Evolutionary conservation across 306 rosid genomes (phyloP).

Genomic region (Canavalia ensiformis): DNA sequence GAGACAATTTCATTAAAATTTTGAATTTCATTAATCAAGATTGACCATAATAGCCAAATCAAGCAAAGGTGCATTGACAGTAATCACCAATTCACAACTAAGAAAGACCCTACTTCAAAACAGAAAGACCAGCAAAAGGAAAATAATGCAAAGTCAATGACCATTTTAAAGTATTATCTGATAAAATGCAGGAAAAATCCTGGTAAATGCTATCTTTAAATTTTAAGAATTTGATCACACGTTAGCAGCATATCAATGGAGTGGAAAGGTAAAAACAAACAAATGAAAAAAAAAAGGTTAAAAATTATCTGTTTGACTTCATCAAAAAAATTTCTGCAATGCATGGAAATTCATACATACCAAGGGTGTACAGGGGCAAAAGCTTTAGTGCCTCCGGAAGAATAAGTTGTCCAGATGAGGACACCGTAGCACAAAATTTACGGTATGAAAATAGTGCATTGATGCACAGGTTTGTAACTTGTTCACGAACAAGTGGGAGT

Average conservation of each 20-base stretch:
- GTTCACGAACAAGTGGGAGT: constrained; percentile 84
- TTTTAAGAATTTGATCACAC: constrained; percentile 19
- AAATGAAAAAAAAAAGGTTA: constrained; percentile 16
- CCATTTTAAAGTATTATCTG: background rate
- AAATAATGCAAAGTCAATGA: constrained; percentile 12
- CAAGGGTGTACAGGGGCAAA: constrained; percentile 92
- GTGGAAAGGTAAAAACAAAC: background rate
- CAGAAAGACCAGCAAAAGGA: constrained; percentile 24
- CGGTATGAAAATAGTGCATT: constrained; percentile 88
- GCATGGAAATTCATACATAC: constrained; percentile 56
- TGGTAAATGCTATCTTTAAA: background rate
- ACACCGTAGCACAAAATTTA: constrained; percentile 94
- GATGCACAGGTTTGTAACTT: constrained; percentile 88
- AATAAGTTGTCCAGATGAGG: constrained; percentile 98
- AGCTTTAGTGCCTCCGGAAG: constrained; percentile 99
- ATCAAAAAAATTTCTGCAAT: constrained; percentile 30
- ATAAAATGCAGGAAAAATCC: constrained; percentile 35
- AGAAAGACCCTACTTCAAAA: constrained; percentile 31
- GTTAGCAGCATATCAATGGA: constrained; percentile 22
- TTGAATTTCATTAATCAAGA: constrained; percentile 35
- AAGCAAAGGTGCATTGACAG: constrained; percentile 33
- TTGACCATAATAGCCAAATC: constrained; percentile 31
- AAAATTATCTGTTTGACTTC: background rate
- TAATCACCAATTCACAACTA: constrained; percentile 31
- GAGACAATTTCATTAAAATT: constrained; percentile 33